phyloP scores from a whole-genome alignment of 108 stramenopile genomes.

The Nitzschia sp. region DNA sequence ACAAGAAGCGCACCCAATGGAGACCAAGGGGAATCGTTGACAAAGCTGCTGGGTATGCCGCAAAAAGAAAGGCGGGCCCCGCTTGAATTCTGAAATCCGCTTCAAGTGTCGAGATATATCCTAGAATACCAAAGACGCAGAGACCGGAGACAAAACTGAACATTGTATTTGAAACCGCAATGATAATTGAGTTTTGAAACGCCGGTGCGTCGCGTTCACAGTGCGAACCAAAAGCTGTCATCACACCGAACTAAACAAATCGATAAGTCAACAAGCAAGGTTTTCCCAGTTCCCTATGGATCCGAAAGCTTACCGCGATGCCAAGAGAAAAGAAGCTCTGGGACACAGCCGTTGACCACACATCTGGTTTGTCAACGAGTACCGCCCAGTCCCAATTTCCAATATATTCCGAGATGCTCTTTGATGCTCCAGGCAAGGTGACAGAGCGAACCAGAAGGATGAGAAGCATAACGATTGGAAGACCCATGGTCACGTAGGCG shows the following conservation, averaged over 20 bases:
- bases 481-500: conserved; percentile 52
- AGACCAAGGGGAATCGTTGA: conserved; percentile 43
- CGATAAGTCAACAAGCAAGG: background rate
- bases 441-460: conserved; percentile 46
- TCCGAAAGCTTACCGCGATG: conserved; percentile 33
- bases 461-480: conserved; percentile 48
- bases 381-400: conserved; percentile 42
- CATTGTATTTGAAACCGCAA: conserved; percentile 43
- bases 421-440: conserved; percentile 29
- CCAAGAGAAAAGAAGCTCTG: conserved; percentile 65
- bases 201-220: conserved; percentile 47
- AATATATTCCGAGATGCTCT: conserved; percentile 56
- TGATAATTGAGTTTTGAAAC: conserved; percentile 46
- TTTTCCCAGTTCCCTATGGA: background rate
- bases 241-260: conserved; percentile 44
- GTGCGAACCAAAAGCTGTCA: conserved; percentile 61
- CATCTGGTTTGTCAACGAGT: conserved; percentile 37
- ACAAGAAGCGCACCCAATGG: conserved; percentile 55
- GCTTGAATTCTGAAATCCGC: conserved; percentile 6
- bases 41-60: conserved; percentile 49
- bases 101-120: conserved; percentile 42
- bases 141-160: conserved; percentile 62
- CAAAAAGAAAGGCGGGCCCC: conserved; percentile 48
- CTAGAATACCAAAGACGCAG: conserved; percentile 55
- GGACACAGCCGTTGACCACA: conserved; percentile 58